Conservation (phyloP, 805 yeast species). For the Suhomyces sp. region DNA sequence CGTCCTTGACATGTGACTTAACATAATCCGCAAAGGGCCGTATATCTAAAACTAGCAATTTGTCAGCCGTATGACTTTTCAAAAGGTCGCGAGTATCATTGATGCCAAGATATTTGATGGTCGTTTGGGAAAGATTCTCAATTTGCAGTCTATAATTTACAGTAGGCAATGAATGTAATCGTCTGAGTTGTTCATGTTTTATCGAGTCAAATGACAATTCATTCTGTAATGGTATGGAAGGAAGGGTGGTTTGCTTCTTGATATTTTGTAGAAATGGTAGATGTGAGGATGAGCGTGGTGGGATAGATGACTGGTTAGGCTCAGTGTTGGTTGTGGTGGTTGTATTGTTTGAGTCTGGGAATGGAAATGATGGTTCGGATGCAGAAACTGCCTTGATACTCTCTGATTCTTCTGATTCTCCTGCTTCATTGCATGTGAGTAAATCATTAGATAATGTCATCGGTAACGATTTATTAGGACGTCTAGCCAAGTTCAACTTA, state of each 20-base stretch:
- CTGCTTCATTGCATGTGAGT: constrained; percentile 1
- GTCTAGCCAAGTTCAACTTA: constrained; percentile 12
- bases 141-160: constrained; percentile 21
- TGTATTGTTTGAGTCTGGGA: not conserved
- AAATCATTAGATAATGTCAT: constrained; percentile 5
- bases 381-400: constrained; percentile 16
- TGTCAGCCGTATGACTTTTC: constrained; percentile 4
- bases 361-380: constrained; percentile 17
- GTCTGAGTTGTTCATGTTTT: constrained; percentile 22
- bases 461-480: constrained; percentile 7
- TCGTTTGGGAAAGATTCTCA: constrained; percentile 16
- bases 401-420: constrained; percentile 4
- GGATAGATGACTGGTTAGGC: not conserved
- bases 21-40: constrained; percentile 77
- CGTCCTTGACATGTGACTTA: constrained; percentile 50
- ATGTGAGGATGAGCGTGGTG: not conserved
- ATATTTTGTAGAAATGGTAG: constrained; percentile 2
- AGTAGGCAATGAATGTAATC: constrained; percentile 18
- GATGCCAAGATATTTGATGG: constrained; percentile 16
- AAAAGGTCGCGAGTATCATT: constrained; percentile 15
- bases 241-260: constrained; percentile 20
- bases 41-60: constrained; percentile 60
- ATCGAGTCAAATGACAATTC: constrained; percentile 15
- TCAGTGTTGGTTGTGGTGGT: not conserved
- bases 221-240: constrained; percentile 14